A percentile compares a stretch with the other conserved stretches of the same genome.
Evolutionary conservation across 2,329 filamentous ascomycete species (phyloP).

Genomic region (Colletotrichum costaricense): DNA sequence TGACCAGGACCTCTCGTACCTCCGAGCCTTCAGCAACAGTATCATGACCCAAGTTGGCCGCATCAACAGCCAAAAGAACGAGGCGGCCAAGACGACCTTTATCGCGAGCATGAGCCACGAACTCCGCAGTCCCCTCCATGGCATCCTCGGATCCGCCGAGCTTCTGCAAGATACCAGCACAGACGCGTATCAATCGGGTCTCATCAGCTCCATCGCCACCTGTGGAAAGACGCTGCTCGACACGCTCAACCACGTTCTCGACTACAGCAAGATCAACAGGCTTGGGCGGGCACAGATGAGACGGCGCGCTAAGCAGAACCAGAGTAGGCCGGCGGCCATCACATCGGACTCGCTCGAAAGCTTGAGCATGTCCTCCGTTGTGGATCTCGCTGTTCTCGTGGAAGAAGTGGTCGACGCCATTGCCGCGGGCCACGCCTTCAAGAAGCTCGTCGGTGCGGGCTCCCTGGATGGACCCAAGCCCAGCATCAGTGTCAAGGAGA

Average conservation of each 20-base stretch:
- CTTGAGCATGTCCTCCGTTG: conserved; percentile 44
- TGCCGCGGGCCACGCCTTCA: conserved; percentile 49
- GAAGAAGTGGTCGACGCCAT: conserved; percentile 53
- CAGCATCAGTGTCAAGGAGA: conserved; percentile 21
- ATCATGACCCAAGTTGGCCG: conserved; percentile 67
- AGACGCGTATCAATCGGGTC: conserved; percentile 52
- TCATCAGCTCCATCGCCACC: conserved; percentile 57
- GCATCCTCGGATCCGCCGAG: conserved; percentile 64
- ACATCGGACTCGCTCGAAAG: conserved; percentile 46
- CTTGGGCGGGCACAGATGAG: conserved; percentile 43
- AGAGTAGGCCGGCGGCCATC: conserved; percentile 34
- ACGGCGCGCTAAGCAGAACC: conserved; percentile 36
- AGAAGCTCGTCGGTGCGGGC: conserved; percentile 30
- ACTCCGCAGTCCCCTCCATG: conserved; percentile 66
- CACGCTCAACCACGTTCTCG: conserved; percentile 61
- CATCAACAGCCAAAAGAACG: conserved; percentile 62
- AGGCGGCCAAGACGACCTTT: conserved; percentile 67
- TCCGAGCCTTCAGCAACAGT: conserved; percentile 51
- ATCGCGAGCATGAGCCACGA: conserved; percentile 71
- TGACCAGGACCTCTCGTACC: conserved; percentile 47
- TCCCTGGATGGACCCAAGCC: conserved; percentile 28
- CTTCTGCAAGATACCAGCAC: conserved; percentile 57
- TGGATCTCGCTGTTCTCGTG: conserved; percentile 46
- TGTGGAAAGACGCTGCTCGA: conserved; percentile 61
- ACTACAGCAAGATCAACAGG: conserved; percentile 54